Conservation (phyloP, 2,329 filamentous ascomycete genomes). For the Chrysoporthe cubensis region DNA sequence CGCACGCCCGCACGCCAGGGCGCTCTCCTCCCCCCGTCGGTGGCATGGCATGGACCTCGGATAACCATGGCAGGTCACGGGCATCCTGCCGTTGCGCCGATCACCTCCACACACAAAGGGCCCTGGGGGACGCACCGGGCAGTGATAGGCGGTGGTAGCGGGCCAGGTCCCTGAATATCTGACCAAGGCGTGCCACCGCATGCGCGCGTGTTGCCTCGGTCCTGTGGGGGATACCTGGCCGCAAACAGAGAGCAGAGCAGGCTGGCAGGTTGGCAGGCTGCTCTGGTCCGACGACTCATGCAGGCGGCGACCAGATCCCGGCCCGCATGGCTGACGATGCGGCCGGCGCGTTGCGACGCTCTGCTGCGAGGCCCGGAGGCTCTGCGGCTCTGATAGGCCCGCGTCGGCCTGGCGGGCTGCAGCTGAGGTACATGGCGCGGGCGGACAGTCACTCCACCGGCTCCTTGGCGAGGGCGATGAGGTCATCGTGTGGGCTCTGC, state of each 20-base stretch:
- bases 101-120: background rate
- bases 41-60: slow-evolving; percentile 7
- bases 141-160: slow-evolving; percentile 8
- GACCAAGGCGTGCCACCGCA: background rate
- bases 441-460: slow-evolving; percentile 1
- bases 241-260: too few species aligned
- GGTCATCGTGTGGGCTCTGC: slow-evolving; percentile 18
- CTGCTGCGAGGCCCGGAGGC: background rate
- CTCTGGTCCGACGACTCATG: background rate
- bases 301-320: background rate
- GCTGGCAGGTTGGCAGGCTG: background rate
- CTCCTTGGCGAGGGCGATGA: slow-evolving; percentile 15
- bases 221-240: background rate
- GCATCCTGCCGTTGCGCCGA: slow-evolving; percentile 8
- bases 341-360: background rate
- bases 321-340: background rate
- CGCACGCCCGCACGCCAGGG: background rate
- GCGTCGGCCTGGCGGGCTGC: slow-evolving; percentile 13
- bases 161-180: slow-evolving; percentile 7
- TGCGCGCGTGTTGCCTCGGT: background rate
- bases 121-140: background rate
- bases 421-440: slow-evolving; percentile 1
- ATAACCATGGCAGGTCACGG: background rate
- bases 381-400: slow-evolving; percentile 26
- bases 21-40: background rate